Percentiles rank a stretch among this genome's conserved stretches.
phyloP scores from a whole-genome alignment of 2,329 filamentous ascomycete genomes.

The Eutypella sp. region DNA sequence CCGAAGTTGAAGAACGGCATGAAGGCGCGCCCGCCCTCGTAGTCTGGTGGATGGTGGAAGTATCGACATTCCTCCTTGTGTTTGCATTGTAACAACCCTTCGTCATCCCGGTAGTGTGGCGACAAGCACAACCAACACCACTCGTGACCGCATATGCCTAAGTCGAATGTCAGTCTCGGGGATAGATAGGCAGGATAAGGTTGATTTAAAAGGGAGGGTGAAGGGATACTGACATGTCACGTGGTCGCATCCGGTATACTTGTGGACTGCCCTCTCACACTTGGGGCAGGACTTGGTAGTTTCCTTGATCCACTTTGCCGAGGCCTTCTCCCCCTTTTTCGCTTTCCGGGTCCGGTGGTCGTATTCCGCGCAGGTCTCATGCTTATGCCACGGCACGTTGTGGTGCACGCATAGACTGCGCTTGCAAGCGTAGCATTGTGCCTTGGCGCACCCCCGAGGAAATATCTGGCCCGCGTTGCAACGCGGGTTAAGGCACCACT shows the following conservation, averaged over 20 bases:
- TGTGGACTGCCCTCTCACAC: slow-evolving; percentile 31
- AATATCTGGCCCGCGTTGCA: slow-evolving; percentile 36
- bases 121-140: slow-evolving; percentile 36
- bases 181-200: too few relatives aligned
- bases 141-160: slow-evolving; percentile 30
- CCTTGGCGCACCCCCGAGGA: slow-evolving; percentile 22
- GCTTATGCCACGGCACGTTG: slow-evolving; percentile 31
- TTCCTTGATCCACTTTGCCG: slow-evolving; percentile 27
- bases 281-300: slow-evolving; percentile 30
- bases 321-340: slow-evolving; percentile 27
- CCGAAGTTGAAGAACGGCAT: slow-evolving; percentile 8
- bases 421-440: slow-evolving; percentile 29
- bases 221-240: slow-evolving; percentile 31
- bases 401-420: slow-evolving; percentile 29
- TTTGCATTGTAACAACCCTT: slow-evolving; percentile 25
- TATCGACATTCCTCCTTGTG: slow-evolving; percentile 26
- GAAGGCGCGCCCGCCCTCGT: slow-evolving; percentile 20
- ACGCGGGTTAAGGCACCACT: slow-evolving; percentile 31
- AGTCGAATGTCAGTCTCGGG: not conserved
- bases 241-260: slow-evolving; percentile 35
- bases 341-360: slow-evolving; percentile 26
- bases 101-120: slow-evolving; percentile 20
- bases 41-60: slow-evolving; percentile 17
- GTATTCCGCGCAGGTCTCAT: slow-evolving; percentile 33
- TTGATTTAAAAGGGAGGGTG: not conserved